phyloP scores from a whole-genome alignment of 2,329 filamentous ascomycete genomes.

The Diplocarpon rosae region DNA sequence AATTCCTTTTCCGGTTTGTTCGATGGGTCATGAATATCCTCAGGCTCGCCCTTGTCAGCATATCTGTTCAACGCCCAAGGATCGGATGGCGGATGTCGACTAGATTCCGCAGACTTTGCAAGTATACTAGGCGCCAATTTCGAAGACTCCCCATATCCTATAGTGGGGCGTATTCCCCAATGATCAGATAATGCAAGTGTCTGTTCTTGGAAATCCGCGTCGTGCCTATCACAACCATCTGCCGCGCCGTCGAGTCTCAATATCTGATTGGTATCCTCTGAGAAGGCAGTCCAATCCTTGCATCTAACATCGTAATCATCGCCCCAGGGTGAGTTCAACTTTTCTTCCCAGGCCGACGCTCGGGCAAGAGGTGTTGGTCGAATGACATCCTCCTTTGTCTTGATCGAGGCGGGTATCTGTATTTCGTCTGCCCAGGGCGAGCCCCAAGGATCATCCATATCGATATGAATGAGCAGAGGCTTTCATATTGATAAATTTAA shows the following conservation, averaged over 20 bases:
- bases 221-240: constrained; percentile 11
- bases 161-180: constrained; percentile 10
- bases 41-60: not conserved
- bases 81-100: constrained; percentile 22
- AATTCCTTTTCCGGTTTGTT: not conserved
- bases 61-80: constrained; percentile 19
- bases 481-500: constrained; percentile 24
- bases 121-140: constrained; percentile 12
- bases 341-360: constrained; percentile 12
- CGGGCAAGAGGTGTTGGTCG: constrained; percentile 14
- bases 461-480: constrained; percentile 15
- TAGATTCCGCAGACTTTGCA: constrained; percentile 5
- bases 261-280: constrained; percentile 4
- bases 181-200: constrained; percentile 3
- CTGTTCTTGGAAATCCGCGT: constrained; percentile 4
- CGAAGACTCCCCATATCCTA: not conserved
- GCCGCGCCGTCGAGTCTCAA: constrained; percentile 12
- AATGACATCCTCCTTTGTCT: constrained; percentile 7
- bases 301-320: constrained; percentile 18
- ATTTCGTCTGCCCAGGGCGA: constrained; percentile 30
- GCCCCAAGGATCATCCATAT: constrained; percentile 31
- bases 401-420: constrained; percentile 11
- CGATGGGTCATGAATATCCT: not conserved
- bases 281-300: constrained; percentile 20
- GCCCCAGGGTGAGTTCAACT: constrained; percentile 20